Base-by-base conservation (phyloP, 2,329 filamentous ascomycete species). In the Fusarium tanahbumbuense region DNA sequence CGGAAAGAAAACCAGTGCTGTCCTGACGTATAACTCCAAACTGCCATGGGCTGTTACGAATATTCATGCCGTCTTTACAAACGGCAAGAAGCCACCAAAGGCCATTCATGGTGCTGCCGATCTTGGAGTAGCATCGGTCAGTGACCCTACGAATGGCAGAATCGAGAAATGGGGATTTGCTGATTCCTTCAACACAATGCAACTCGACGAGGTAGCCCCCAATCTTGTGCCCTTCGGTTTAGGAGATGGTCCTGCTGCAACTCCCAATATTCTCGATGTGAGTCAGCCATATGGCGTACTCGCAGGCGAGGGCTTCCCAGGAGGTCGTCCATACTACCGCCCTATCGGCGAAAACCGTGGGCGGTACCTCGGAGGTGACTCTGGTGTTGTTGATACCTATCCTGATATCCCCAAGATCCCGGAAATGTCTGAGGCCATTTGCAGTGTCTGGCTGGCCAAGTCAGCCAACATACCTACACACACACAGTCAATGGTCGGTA, bases 371-470 rank as follows among this genome's bases (percentile, higher is more conserved):
- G 87, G 85, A 22, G 83, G 86, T 49, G 88, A 90, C 10, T 85
- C 85, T 20, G 85, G 87, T 22, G 82, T 89, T 20, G 86, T 88
- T 15, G 85, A 89, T 54, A 89, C 89, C 9, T 85, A 89, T 65
- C 83, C 88, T 27, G 94, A 94, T 42, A 92, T 98, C 28, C 94
- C 94, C 4, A 89, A 89, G 55, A 86, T 97, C 20, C 89, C 91
- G 3, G 86, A 89, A 64, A 84, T 91, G 54, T 86, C 84, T 0
- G 92, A 96, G 67, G 89, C 91, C 3, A 86, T 96, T 20, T 93
- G 89, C 71, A 89, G 91, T 42, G 89, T 97, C 6, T 98, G 95
- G 95, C 91, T 98, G 69, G 93, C 94, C 37, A 98, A 97, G 77
- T 92, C 93, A 3, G 82, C 88, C 11, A 84, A 88, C 7, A 86